phyloP scores from a whole-genome alignment of 345 rosid genomes.

The Luvunga scandens region DNA sequence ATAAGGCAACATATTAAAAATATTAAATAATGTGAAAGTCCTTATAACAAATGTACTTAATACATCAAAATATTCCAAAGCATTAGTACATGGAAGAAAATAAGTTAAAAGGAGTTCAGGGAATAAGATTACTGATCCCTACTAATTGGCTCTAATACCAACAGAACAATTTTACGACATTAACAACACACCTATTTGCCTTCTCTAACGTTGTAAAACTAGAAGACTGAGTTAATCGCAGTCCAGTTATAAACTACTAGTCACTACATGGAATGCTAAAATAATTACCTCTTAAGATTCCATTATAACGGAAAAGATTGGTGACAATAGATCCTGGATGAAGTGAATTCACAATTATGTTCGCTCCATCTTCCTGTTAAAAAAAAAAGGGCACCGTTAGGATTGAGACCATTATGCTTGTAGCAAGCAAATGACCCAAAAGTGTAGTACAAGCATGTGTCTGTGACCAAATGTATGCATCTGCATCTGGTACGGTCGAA shows the following conservation, averaged over 20 bases:
- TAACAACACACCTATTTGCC: neutral
- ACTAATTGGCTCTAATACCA: neutral
- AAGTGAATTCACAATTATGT: slow-evolving; percentile 67
- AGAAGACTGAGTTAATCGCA: neutral
- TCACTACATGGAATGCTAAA: neutral
- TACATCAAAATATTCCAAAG: neutral
- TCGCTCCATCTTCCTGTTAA: slow-evolving; percentile 58
- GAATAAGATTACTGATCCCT: neutral
- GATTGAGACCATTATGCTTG: neutral
- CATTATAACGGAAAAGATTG: slow-evolving; percentile 54
- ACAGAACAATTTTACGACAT: neutral
- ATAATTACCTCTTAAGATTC: slow-evolving; percentile 38
- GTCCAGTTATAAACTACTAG: neutral
- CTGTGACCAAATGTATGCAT: neutral
- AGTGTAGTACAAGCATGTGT: neutral
- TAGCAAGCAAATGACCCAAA: neutral
- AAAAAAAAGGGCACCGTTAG: neutral
- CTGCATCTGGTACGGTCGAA: neutral
- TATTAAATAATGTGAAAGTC: neutral
- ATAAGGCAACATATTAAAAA: neutral
- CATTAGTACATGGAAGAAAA: neutral
- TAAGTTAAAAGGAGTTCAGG: neutral
- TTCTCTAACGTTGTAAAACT: neutral
- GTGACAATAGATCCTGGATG: slow-evolving; percentile 74
- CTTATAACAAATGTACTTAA: neutral